These are phyloP conservation scores for Aspergillus baeticus DNA, from an alignment of 495 filamentous ascomycete genomes.

Conservation along the genomic window DNA sequence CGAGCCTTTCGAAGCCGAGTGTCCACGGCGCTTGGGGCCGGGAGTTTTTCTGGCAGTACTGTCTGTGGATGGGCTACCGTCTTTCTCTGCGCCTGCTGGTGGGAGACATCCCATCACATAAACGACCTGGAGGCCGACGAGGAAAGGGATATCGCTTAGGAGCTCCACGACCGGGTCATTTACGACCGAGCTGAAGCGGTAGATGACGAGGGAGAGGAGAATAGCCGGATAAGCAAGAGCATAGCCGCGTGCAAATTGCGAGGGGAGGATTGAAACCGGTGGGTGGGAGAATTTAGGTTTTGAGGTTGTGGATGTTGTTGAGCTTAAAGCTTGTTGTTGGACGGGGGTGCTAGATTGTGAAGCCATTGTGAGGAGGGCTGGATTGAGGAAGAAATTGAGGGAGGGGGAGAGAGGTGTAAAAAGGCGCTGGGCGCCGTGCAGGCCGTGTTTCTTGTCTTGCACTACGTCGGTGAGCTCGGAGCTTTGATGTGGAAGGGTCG, in stretches of 20 bases:
- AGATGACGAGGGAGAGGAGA: constrained; percentile 57
- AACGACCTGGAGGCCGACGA: constrained; percentile 61
- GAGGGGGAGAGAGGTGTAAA: not conserved
- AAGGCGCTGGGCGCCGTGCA: constrained; percentile 2
- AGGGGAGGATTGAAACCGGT: constrained; percentile 46
- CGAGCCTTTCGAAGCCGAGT: not conserved
- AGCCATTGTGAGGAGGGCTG: constrained; percentile 18
- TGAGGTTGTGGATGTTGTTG: constrained; percentile 9
- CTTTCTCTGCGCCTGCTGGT: constrained; percentile 42
- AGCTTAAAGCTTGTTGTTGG: constrained; percentile 2
- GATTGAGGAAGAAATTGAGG: not conserved
- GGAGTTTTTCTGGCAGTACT: constrained; percentile 39
- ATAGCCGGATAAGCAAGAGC: constrained; percentile 64
- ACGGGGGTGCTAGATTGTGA: constrained; percentile 14
- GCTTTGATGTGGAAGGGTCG: constrained; percentile 1
- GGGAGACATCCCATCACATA: constrained; percentile 77
- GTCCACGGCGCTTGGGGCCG: no score
- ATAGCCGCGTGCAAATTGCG: constrained; percentile 46
- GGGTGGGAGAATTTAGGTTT: constrained; percentile 22
- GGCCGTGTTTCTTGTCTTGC: not conserved
- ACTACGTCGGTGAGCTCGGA: not conserved
- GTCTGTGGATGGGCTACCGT: not conserved
- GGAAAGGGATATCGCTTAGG: constrained; percentile 54
- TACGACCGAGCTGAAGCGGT: constrained; percentile 67
- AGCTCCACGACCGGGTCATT: constrained; percentile 69